A percentile compares a stretch with the other conserved stretches of the same genome.
Conservation (phyloP, 768 basidiomycete genomes). For the Pulveroboletus sp. region DNA sequence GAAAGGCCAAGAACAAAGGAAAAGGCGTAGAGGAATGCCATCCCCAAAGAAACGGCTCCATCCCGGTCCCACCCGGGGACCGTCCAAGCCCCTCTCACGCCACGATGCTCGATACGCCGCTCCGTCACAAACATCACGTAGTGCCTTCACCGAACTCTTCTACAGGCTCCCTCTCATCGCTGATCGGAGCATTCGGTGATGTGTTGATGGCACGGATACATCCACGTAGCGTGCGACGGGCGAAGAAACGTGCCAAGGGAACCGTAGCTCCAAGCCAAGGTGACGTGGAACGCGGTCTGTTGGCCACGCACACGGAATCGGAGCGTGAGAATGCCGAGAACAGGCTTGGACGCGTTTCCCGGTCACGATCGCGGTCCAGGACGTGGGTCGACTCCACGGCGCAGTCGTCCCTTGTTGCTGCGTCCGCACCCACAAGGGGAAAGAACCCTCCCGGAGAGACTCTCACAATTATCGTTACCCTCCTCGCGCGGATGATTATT, state of each 20-base stretch:
- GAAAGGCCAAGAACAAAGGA: slow-evolving; percentile 3
- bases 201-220: slow-evolving; percentile 9
- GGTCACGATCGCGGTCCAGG: not conserved
- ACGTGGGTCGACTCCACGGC: not conserved
- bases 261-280: not conserved
- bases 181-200: slow-evolving; percentile 20
- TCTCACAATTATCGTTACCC: slow-evolving; percentile 77
- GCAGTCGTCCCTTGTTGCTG: not conserved
- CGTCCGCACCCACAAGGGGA: not conserved
- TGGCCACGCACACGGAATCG: slow-evolving; percentile 3
- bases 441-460: slow-evolving; percentile 60
- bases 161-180: slow-evolving; percentile 16
- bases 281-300: slow-evolving; percentile 9
- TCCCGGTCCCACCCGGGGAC: not conserved
- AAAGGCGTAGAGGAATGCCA: slow-evolving; percentile 1
- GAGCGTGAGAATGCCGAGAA: not conserved
- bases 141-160: slow-evolving; percentile 11
- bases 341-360: not conserved
- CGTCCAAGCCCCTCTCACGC: not conserved
- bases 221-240: not conserved
- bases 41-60: not conserved
- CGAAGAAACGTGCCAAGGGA: not conserved
- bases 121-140: not conserved
- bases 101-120: not conserved
- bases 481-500: slow-evolving; percentile 84